phyloP scores from a whole-genome alignment of 163 green algal genomes.

The Chloromonas sp. region DNA sequence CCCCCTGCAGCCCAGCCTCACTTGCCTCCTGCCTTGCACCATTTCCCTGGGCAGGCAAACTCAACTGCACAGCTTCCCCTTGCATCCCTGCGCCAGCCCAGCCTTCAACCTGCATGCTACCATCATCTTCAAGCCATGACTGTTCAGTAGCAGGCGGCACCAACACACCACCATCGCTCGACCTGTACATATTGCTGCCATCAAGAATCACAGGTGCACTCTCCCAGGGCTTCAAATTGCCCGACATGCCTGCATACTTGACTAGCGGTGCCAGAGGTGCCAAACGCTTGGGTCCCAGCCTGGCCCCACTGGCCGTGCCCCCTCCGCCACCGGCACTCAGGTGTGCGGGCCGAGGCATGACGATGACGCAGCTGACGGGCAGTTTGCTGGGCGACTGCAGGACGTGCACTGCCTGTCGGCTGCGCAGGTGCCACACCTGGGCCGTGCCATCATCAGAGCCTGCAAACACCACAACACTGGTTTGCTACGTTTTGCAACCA shows the following conservation, averaged over 20 bases:
- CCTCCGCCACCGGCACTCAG: not conserved
- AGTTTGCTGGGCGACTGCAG: not conserved
- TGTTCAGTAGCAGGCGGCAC: not conserved
- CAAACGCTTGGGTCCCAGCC: not conserved
- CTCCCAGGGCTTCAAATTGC: not conserved
- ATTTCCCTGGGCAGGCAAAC: not conserved
- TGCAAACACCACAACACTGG: not conserved
- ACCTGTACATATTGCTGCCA: too few species aligned
- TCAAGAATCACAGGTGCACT: not conserved
- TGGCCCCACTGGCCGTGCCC: not conserved
- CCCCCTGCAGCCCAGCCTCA: not conserved
- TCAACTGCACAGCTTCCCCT: not conserved
- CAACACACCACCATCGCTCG: too few species aligned
- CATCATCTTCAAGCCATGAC: not conserved
- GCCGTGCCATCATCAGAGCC: not conserved
- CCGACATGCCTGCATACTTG: not conserved
- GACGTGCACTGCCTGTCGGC: not conserved
- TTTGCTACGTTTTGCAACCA: too few species aligned
- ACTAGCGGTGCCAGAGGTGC: not conserved
- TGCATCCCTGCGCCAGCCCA: not conserved
- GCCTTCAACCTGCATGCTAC: not conserved
- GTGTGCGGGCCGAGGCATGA: not conserved
- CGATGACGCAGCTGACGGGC: not conserved
- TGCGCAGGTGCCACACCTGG: slow-evolving; percentile 2
- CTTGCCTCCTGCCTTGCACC: not conserved